Conservation (phyloP, 352 stramenopile species). For the Plasmopara viticola region DNA sequence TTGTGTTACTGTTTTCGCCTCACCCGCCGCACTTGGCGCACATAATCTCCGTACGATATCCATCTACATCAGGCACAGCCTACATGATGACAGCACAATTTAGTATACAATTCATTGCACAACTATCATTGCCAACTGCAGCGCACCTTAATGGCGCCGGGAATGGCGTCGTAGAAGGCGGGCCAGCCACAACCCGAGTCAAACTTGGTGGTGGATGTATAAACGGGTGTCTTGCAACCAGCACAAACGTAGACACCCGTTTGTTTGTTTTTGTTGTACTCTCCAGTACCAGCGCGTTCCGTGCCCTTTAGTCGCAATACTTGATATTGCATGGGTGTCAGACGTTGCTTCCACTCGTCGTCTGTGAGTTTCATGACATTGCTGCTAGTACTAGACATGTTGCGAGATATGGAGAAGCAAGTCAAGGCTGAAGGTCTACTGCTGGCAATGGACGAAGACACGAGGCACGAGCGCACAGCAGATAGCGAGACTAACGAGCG, state of each 20-base stretch:
- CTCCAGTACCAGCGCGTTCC: conserved; percentile 79
- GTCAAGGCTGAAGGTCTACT: conserved; percentile 1
- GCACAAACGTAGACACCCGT: conserved; percentile 84
- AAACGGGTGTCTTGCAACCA: conserved; percentile 82
- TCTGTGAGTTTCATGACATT: conserved; percentile 46
- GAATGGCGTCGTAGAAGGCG: conserved; percentile 87
- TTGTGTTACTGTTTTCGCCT: background rate
- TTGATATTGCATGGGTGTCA: conserved; percentile 76
- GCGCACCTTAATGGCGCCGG: conserved; percentile 69
- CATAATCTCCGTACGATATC: conserved; percentile 80
- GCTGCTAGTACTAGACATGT: conserved; percentile 36
- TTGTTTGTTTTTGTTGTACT: conserved; percentile 87
- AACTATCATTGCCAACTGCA: background rate
- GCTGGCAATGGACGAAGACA: conserved; percentile 2
- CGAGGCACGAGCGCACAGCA: conserved; percentile 6
- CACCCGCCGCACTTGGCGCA: conserved; percentile 84
- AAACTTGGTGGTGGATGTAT: conserved; percentile 87
- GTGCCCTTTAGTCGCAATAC: conserved; percentile 88
- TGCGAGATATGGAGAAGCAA: conserved; percentile 15
- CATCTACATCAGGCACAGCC: conserved; percentile 63
- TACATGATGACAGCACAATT: conserved; percentile 14
- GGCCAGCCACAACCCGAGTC: conserved; percentile 88
- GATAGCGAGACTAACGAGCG: conserved; percentile 18
- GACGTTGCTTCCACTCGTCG: conserved; percentile 74
- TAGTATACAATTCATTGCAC: background rate